Evolutionary conservation across 140 eudicot genomes (phyloP).

Genomic region (Anethum foeniculum): DNA sequence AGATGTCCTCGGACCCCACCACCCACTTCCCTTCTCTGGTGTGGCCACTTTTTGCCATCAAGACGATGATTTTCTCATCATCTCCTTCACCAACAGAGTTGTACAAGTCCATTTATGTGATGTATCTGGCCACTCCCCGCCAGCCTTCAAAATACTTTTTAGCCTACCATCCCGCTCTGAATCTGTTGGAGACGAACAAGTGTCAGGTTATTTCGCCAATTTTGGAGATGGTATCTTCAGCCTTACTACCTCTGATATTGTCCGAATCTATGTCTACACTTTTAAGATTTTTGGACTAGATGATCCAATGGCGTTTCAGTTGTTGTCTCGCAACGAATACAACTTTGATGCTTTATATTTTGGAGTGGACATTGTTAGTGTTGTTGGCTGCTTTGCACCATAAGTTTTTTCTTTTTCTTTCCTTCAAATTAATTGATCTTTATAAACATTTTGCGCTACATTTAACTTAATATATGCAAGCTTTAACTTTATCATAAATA

Average conservation of each 20-base stretch:
- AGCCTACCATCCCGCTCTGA: background rate
- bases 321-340: background rate
- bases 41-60: background rate
- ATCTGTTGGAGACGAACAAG: background rate
- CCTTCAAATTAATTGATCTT: background rate
- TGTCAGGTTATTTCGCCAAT: background rate
- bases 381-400: background rate
- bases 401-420: background rate
- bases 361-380: background rate
- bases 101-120: background rate
- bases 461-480: no score
- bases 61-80: background rate
- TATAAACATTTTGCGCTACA: background rate
- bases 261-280: background rate
- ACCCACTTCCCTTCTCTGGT: background rate
- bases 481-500: no score
- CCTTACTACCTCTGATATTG: background rate
- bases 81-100: background rate
- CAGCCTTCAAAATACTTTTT: background rate
- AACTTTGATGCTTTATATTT: background rate
- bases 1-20: background rate
- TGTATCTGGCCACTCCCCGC: no score
- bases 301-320: background rate
- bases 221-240: background rate
- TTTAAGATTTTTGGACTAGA: background rate